Evolutionary conservation across 768 basidiomycete genomes (phyloP), one percentile per base, ranked within the genome.

Genomic region (Brasilioporus rufonigricans): DNA sequence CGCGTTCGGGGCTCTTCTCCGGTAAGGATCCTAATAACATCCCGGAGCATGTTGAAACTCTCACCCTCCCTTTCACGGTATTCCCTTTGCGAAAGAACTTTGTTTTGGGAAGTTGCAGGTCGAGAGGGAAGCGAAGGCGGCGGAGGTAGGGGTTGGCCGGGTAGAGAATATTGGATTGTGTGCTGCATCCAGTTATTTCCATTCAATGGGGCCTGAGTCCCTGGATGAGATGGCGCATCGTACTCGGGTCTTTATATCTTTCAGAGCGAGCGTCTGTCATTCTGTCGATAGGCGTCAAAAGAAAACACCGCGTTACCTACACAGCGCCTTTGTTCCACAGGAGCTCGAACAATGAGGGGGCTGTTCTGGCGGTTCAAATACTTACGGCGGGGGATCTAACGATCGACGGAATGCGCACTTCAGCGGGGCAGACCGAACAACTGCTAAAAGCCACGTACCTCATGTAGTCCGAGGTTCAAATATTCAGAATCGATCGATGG

Each of bases 11-110:
- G 49, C 4, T 60, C 56, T 29, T 53, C 45, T 18, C 55, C 51
- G 1, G 59, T 65, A 29, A 63, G 44, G 3, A 36, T 39, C 38
- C 40, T 55, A 31, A 68, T 60, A 19, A 48, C 29, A 4, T 49
- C 44, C 3, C 66, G 58, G 14, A 68, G 68, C 11, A 5, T 26
- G 13, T 49, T 48, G 21, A 68, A 61, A 43, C 50, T 45, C 9
- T 58, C 63, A 5, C 27, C 33, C n/a, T 68, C 67, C 39, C 46
- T 63, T 43, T 63, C 64, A 6, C 66, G 63, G 35, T 68, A 68
- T 21, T 49, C 56, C 49, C 48, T 57, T 24, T 68, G 67, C 44
- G 32, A 19, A 4, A 24, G 14, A 8, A 39, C 55, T 35, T 61
- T 68, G 36, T 21, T 57, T 16, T 48, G 65, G n/a, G n/a, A n/a